phyloP scores from a whole-genome alignment of 1,139 yeast species.

The Scheffersomyces titani region DNA sequence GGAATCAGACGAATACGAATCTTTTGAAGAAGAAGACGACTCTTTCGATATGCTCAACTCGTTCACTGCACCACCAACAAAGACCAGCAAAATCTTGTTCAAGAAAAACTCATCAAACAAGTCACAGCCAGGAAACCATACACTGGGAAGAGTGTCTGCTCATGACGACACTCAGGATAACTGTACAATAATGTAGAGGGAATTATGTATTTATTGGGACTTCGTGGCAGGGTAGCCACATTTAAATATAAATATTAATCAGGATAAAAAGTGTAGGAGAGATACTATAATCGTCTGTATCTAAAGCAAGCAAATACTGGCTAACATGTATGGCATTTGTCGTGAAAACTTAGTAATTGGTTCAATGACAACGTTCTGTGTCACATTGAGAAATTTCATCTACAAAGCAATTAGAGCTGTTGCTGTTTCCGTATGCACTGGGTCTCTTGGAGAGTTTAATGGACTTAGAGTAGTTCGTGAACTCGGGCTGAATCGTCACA shows the following conservation, averaged over 20 bases:
- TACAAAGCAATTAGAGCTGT: conserved; percentile 31
- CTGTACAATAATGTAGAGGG: conserved; percentile 2
- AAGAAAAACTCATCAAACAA: not conserved
- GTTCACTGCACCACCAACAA: conserved; percentile 9
- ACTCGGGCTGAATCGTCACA: conserved; percentile 96
- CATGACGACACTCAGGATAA: conserved; percentile 1
- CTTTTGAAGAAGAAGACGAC: conserved; percentile 16
- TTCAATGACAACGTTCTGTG: conserved; percentile 26
- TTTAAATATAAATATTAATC: not conserved
- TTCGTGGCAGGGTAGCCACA: not conserved
- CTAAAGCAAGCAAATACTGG: no score
- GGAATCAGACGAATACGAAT: conserved; percentile 2
- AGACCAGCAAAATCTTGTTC: conserved; percentile 2
- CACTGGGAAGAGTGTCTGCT: not conserved
- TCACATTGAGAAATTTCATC: conserved; percentile 41
- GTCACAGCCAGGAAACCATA: not conserved
- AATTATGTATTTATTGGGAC: not conserved
- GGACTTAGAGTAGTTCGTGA: conserved; percentile 13
- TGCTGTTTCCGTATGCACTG: conserved; percentile 37
- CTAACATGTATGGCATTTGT: not conserved
- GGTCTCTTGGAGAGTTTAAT: conserved; percentile 10
- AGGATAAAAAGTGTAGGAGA: not conserved
- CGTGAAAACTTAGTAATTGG: not conserved
- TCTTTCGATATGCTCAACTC: conserved; percentile 14
- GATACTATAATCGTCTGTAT: not conserved